Percentiles rank a stretch among this genome's conserved stretches.
Evolutionary conservation across 169 alveolate species (phyloP).

Genomic region (Cryptosporidium ryanae): DNA sequence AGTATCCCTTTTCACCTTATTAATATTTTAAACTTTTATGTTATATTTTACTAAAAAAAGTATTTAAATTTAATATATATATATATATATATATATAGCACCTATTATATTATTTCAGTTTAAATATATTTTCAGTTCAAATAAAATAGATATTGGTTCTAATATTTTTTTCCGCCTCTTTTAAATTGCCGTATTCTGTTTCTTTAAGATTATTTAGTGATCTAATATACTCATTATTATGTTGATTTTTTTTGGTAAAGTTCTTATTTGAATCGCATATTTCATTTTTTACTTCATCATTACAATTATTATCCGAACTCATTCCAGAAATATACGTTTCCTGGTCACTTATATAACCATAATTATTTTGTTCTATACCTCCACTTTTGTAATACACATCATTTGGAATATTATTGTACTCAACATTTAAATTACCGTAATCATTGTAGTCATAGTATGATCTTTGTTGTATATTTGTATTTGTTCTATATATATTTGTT

Average conservation of each 20-base stretch:
- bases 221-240: not conserved
- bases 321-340: not conserved
- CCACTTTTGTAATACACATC: not conserved
- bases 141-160: not conserved
- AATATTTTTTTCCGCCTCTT: slow-evolving; percentile 1
- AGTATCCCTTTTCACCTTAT: too few relatives aligned
- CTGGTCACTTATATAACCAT: not conserved
- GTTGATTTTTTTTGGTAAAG: not conserved
- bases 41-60: too few relatives aligned
- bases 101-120: too few relatives aligned
- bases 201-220: not conserved
- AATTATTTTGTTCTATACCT: not conserved
- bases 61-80: too few relatives aligned
- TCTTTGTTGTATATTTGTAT: slow-evolving; percentile 15
- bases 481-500: slow-evolving; percentile 22
- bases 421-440: not conserved
- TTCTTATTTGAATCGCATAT: not conserved
- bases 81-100: too few relatives aligned
- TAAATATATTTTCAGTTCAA: too few relatives aligned
- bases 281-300: not conserved
- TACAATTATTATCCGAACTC: not conserved
- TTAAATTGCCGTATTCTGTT: not conserved
- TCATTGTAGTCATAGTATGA: not conserved
- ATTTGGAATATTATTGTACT: not conserved
- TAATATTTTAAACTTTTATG: too few relatives aligned